Evolutionary conservation across 495 filamentous ascomycete species (phyloP).

Genomic region (Cudoniella acicularis): DNA sequence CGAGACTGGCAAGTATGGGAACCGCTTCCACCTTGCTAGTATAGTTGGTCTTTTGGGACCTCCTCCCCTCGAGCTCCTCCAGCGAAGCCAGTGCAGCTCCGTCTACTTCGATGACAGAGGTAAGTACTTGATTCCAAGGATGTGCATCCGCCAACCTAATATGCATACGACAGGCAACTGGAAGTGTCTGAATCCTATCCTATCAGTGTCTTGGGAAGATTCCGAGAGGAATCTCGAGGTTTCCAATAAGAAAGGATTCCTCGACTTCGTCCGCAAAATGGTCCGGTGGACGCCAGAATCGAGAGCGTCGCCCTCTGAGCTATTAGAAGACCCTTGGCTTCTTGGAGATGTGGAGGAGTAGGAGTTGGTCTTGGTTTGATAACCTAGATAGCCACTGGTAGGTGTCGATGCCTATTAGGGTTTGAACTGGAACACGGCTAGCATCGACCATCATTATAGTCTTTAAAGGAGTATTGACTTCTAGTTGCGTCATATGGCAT

Average conservation of each 20-base stretch:
- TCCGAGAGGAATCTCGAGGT: conserved; percentile 23
- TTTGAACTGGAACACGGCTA: too few relatives aligned
- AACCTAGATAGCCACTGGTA: too few relatives aligned
- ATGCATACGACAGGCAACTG: conserved; percentile 17
- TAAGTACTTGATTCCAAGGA: conserved; percentile 16
- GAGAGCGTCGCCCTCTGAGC: conserved; percentile 41
- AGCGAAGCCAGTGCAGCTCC: conserved; percentile 12
- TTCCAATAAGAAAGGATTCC: conserved; percentile 37
- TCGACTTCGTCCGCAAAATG: conserved; percentile 42
- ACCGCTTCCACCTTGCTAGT: conserved; percentile 31
- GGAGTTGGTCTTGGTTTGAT: too few relatives aligned
- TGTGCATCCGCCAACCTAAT: conserved; percentile 11
- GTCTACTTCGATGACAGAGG: conserved; percentile 21
- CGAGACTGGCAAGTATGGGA: conserved; percentile 20
- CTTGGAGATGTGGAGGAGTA: too few relatives aligned
- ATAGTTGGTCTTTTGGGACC: conserved; percentile 32
- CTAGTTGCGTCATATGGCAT: too few relatives aligned
- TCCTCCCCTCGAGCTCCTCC: conserved; percentile 18
- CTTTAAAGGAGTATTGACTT: too few relatives aligned
- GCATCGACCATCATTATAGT: too few relatives aligned
- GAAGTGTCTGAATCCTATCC: conserved; percentile 16
- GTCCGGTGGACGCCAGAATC: conserved; percentile 46
- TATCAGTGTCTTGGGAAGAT: conserved; percentile 13
- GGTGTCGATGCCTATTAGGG: too few relatives aligned
- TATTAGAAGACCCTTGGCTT: too few relatives aligned